These are phyloP conservation scores for Closterium sp. DNA, from an alignment of 139 green algal species.

Conservation along the genomic window DNA sequence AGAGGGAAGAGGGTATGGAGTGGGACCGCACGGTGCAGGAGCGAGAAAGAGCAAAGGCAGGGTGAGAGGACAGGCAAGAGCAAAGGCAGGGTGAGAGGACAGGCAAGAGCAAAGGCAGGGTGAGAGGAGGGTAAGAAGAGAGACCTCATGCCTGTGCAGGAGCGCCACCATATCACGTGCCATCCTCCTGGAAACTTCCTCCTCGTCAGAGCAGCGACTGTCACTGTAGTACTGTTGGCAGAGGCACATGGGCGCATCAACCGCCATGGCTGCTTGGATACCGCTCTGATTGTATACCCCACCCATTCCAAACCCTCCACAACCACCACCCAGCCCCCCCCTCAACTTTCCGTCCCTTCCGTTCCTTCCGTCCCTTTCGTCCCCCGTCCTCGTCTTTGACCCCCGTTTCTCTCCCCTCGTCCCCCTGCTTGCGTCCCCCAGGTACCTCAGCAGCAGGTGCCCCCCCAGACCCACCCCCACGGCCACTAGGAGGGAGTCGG, in stretches of 20 bases:
- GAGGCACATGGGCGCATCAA: not conserved
- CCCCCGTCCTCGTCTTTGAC: not conserved
- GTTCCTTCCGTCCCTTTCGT: not conserved
- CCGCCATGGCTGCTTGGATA: not conserved
- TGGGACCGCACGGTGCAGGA: too few species aligned
- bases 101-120: too few species aligned
- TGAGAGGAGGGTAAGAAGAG: not conserved
- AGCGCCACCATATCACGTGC: not conserved
- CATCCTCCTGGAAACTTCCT: not conserved
- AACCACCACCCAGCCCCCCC: not conserved
- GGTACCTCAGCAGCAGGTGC: not conserved
- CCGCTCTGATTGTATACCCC: not conserved
- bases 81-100: too few species aligned
- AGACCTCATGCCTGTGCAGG: not conserved
- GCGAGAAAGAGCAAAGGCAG: too few species aligned
- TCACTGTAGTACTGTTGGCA: not conserved
- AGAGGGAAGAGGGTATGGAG: too few species aligned
- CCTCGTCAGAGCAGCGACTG: not conserved
- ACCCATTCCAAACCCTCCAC: not conserved
- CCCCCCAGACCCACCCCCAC: not conserved
- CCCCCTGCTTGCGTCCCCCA: not conserved
- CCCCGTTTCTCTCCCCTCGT: not conserved
- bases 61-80: too few species aligned
- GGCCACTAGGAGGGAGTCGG: not conserved
- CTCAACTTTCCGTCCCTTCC: not conserved